Evolutionary conservation across 2,329 filamentous ascomycete species (phyloP).

Genomic region (Diplodia mutila): DNA sequence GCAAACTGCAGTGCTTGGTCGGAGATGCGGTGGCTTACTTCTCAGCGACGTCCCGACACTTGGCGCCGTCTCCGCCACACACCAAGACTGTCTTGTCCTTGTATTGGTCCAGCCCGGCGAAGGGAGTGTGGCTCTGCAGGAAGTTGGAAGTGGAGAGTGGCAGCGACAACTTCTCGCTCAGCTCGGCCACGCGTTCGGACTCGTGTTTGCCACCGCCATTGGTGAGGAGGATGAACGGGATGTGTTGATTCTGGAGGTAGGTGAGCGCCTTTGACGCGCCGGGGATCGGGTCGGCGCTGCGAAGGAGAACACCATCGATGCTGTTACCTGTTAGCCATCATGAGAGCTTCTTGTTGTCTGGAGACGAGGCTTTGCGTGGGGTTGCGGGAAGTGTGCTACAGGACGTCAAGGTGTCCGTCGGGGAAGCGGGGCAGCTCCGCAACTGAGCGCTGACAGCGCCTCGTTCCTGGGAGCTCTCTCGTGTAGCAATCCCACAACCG

Average conservation of each 20-base stretch:
- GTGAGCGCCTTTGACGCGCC: conserved; percentile 74
- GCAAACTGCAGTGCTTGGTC: neutral
- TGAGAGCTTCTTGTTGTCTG: conserved; percentile 27
- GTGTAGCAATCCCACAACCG: neutral
- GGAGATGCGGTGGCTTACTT: conserved; percentile 41
- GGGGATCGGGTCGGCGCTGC: conserved; percentile 76
- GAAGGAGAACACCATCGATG: conserved; percentile 94
- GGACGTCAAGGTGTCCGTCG: conserved; percentile 42
- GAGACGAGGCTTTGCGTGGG: neutral
- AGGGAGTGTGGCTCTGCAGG: conserved; percentile 90
- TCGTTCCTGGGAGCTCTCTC: neutral
- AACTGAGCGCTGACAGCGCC: conserved; percentile 32
- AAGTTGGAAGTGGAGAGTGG: conserved; percentile 70
- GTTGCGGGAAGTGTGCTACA: neutral
- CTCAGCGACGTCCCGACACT: conserved; percentile 74
- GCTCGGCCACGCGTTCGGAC: conserved; percentile 69
- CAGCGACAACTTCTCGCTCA: conserved; percentile 68
- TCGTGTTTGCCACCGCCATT: conserved; percentile 93
- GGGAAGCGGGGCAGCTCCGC: conserved; percentile 11
- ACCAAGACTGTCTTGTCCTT: conserved; percentile 57
- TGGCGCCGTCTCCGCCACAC: conserved; percentile 52
- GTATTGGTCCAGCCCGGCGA: conserved; percentile 65
- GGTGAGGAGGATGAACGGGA: conserved; percentile 93
- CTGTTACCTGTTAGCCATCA: conserved; percentile 45
- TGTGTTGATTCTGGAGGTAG: conserved; percentile 71